Evolutionary conservation across 495 filamentous ascomycete genomes (phyloP), one percentile per base, ranked within the genome.

Genomic region (Podospora didyma): DNA sequence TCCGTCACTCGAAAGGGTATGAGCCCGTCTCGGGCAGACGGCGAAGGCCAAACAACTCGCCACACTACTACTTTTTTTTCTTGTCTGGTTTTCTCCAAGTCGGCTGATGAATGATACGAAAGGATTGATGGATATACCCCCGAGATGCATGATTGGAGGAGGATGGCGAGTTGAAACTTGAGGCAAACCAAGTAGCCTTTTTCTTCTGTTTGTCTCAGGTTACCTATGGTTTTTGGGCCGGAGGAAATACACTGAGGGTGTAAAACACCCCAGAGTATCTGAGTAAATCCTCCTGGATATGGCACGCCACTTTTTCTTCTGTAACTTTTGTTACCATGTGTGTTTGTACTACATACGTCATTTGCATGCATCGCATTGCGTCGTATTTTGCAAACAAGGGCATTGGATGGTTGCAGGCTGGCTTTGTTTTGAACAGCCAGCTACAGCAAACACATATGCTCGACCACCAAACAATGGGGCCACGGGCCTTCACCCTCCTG

Each of bases 111-210:
- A 31, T 9, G 3, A 9, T 31, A 3, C 42, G 14, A 42, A 11
- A 22, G 21, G 12, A 23, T 54, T 47, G 63, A 66, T 63, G 63
- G 63, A 66, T 66, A 66, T 66, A 66, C 63, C 63, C 63, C 39
- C 9, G 26, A 31, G 26, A 31, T 31, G 26, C 26, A 31, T 31
- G 9, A 9, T 31, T 31, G 26, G 26, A 31, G 26, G 26, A 31
- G 26, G 26, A 31, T 31, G 26, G 26, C 3, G 26, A n/a, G 20
- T 20, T 28, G 22, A 23, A 37, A n/a, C n/a, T 19, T 20, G 31
- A 44, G 21, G 17, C 9, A 42, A 5, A 17, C 7, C n/a, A 10
- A 2, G 14, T 42, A 42, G n/a, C 39, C 2, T 42, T 42, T 42
- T 14, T 42, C n/a, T 42, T 14, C 39, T 17, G n/a, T 16, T 42